These are phyloP conservation scores for Euphrasia arctica DNA, from an alignment of 305 asterid species.

Conservation along the genomic window DNA sequence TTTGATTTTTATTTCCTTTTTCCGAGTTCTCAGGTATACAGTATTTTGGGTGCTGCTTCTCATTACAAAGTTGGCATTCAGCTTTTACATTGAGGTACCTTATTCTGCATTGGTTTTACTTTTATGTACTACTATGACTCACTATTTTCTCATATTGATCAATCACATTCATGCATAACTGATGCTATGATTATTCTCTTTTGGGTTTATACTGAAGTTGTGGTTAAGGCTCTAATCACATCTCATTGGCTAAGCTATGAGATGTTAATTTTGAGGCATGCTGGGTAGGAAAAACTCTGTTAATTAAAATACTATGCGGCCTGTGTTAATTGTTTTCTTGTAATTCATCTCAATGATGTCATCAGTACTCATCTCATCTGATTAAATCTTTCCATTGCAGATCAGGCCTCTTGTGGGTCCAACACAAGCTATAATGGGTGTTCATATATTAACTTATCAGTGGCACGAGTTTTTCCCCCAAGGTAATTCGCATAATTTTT, in stretches of 20 bases:
- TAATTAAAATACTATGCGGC: slow-evolving; percentile 12
- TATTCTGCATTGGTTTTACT: slow-evolving; percentile 17
- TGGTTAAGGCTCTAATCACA: slow-evolving; percentile 18
- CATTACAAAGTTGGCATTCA: slow-evolving; percentile 84
- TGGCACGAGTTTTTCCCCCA: slow-evolving; percentile 99
- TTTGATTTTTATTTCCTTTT: slow-evolving; percentile 21
- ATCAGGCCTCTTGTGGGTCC: slow-evolving; percentile 89
- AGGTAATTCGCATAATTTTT: slow-evolving; percentile 44
- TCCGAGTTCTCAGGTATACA: slow-evolving; percentile 68
- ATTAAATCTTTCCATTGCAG: slow-evolving; percentile 44
- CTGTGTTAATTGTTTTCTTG: slow-evolving; percentile 15
- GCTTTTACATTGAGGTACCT: slow-evolving; percentile 84
- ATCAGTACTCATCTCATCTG: slow-evolving; percentile 24
- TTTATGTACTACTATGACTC: not conserved
- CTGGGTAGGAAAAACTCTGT: slow-evolving; percentile 14
- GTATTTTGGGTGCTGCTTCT: slow-evolving; percentile 96
- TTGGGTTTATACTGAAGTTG: slow-evolving; percentile 22
- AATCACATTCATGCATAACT: slow-evolving; percentile 7
- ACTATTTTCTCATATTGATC: slow-evolving; percentile 2
- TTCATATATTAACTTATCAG: slow-evolving; percentile 61
- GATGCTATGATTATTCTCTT: slow-evolving; percentile 15
- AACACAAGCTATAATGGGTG: slow-evolving; percentile 73
- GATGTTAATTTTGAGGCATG: slow-evolving; percentile 16
- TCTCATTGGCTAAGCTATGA: slow-evolving; percentile 20
- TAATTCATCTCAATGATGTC: slow-evolving; percentile 21